phyloP scores from a whole-genome alignment of 176 grass and related monocot species.

The Oryza glumipatula region DNA sequence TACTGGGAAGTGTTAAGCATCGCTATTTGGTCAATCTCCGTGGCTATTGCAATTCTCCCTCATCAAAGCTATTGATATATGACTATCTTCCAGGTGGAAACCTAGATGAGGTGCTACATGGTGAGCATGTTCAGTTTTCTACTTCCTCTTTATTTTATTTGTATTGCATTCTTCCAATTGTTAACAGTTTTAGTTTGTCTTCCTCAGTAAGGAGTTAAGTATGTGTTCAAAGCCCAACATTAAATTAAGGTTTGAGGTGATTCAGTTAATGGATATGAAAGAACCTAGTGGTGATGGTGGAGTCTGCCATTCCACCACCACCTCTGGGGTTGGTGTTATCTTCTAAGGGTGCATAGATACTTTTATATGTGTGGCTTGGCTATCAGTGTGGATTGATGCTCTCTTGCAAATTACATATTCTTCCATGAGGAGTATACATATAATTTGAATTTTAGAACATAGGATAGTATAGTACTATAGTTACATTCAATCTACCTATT shows the following conservation, averaged over 20 bases:
- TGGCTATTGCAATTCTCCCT: constrained; percentile 98
- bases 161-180: background rate
- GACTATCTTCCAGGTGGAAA: constrained; percentile 96
- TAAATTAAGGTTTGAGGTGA: background rate
- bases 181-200: constrained; percentile 9
- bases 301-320: no score
- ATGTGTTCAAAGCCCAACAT: constrained; percentile 12
- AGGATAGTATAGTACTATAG: background rate
- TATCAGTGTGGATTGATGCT: no score
- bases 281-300: background rate
- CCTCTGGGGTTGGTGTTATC: no score
- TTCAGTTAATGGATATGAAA: background rate
- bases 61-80: constrained; percentile 94
- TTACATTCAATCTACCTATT: no score
- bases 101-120: constrained; percentile 94
- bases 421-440: no score
- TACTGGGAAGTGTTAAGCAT: constrained; percentile 98
- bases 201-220: background rate
- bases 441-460: no score
- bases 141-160: background rate
- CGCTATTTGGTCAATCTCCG: constrained; percentile 97
- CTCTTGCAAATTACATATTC: no score
- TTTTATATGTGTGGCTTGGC: no score
- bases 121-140: constrained; percentile 43
- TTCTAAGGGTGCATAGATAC: no score